Base-by-base conservation (phyloP, 441 rosid species). In the Syzygium malaccense region DNA sequence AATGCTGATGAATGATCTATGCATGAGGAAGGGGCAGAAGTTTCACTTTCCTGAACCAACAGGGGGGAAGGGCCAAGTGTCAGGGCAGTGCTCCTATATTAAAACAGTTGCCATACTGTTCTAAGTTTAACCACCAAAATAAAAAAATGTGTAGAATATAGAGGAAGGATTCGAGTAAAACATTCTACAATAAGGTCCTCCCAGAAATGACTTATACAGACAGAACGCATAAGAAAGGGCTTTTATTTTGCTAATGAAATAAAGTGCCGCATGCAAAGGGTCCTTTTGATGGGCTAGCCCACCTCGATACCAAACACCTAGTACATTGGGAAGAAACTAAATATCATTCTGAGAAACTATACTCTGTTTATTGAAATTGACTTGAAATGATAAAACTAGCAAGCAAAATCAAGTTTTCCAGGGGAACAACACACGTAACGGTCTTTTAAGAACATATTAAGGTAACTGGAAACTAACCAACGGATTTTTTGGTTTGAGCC, bases 1-100 rank as follows among this genome's bases (percentile, higher is more conserved):
- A 97, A 91, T n/a, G 94, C 91, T 4, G 98, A 96, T 75, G 93
- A 90, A 92, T 96, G 93, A 91, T 95, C 95, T 87, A 97, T 66
- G 90, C 96, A 95, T 51, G 97, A 94, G 54, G 95, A 86, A 87
- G 94, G 89, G 55, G 88, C 90, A 62, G 95, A 92, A 60, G 90
- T 91, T 90, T 92, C 94, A 87, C 89, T 89, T 88, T 90, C 94
- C 95, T 93, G 92, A 88, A 87, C 91, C 93, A 75, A 23, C 83
- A 41, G 49, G 41, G 83, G n/a, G 51, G 83, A 75, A 75, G 41
- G 83, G 51, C 51, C 80, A 41, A 41, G n/a, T 41, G 51, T 75
- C 83, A 75, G 83, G 83, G 51, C 83, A 75, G 51, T 71, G 33
- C 75, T 64, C 41, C 23, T 7, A 17, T 64, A 17, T 33, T 30